Conservation (phyloP, 2,329 filamentous ascomycete species). For the Diaporthe eres region DNA sequence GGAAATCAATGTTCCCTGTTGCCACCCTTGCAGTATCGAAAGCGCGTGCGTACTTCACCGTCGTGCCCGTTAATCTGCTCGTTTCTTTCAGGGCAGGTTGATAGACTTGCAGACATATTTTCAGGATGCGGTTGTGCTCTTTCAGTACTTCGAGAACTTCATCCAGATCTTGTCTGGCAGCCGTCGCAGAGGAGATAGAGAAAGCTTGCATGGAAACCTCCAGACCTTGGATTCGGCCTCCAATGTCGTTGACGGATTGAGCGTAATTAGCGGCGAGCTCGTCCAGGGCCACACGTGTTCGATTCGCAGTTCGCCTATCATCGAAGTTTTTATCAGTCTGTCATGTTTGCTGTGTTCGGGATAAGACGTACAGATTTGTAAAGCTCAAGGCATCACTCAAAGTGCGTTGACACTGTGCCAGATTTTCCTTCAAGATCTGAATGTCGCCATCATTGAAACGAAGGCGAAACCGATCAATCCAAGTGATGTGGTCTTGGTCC, state of each 20-base stretch:
- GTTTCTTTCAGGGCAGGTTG: conserved; percentile 19
- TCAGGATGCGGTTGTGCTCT: conserved; percentile 11
- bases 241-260: conserved; percentile 13
- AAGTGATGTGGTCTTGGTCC: not conserved
- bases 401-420: conserved; percentile 27
- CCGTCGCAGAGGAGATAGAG: not conserved
- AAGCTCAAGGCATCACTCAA: conserved; percentile 16
- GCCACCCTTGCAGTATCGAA: conserved; percentile 14
- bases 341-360: not conserved
- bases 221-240: conserved; percentile 3
- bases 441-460: conserved; percentile 27
- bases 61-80: conserved; percentile 2
- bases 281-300: conserved; percentile 6
- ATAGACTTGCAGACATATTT: conserved; percentile 8
- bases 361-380: conserved; percentile 8
- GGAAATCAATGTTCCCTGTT: conserved; percentile 21
- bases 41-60: conserved; percentile 6
- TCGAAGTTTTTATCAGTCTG: not conserved
- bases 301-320: conserved; percentile 11
- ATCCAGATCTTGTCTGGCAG: not conserved
- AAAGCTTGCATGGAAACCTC: conserved; percentile 6
- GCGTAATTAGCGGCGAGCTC: conserved; percentile 19
- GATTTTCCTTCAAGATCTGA: conserved; percentile 9
- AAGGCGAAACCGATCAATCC: conserved; percentile 16
- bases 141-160: not conserved